Percentiles rank a stretch among this genome's conserved stretches.
Evolutionary conservation across 495 filamentous ascomycete genomes (phyloP).

Genomic region (Cercophora samala): DNA sequence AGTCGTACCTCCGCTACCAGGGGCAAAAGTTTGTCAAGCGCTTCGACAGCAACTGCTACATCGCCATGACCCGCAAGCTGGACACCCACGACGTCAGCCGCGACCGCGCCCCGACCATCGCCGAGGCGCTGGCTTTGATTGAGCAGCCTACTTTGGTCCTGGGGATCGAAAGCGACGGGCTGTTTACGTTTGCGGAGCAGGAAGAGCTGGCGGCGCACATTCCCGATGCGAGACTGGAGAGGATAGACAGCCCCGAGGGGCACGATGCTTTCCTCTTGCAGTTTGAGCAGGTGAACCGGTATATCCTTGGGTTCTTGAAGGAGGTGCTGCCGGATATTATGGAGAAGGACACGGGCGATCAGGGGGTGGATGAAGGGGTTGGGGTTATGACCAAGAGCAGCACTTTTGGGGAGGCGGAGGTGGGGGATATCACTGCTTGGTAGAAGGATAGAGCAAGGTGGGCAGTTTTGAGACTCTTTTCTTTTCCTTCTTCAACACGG

Average conservation of each 20-base stretch:
- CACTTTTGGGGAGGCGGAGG: conserved; percentile 91
- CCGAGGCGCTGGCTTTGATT: conserved; percentile 72
- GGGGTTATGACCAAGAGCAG: conserved; percentile 68
- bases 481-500: background rate
- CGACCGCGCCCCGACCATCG: conserved; percentile 59
- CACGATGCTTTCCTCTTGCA: conserved; percentile 96
- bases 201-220: conserved; percentile 84
- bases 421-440: conserved; percentile 97
- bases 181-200: conserved; percentile 97
- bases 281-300: conserved; percentile 91
- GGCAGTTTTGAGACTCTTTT: background rate
- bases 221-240: conserved; percentile 69
- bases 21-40: conserved; percentile 93
- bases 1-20: conserved; percentile 98
- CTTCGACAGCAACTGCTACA: conserved; percentile 98
- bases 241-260: conserved; percentile 88
- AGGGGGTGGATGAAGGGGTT: conserved; percentile 42
- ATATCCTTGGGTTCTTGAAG: conserved; percentile 79
- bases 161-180: conserved; percentile 89
- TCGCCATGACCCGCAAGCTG: conserved; percentile 97
- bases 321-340: conserved; percentile 86
- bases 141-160: conserved; percentile 84
- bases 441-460: conserved; percentile 37
- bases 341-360: conserved; percentile 53
- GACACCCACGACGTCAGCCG: conserved; percentile 94